Base-by-base conservation (phyloP, 2,329 filamentous ascomycete species). In the Colletotrichum echinochloae region DNA sequence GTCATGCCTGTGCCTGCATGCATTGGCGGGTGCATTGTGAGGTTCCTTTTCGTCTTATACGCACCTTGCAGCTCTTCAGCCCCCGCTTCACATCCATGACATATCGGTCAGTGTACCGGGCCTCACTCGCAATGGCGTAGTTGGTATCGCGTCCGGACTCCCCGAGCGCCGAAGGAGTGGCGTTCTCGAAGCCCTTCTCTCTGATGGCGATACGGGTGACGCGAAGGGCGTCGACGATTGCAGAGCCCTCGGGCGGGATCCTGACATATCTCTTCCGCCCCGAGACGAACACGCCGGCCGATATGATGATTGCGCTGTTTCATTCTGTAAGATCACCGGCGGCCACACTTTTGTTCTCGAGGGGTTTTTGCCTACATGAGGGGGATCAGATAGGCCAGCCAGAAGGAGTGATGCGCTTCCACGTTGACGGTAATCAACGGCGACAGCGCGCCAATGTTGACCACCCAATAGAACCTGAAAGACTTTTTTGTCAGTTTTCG, bases 391-490 rank as follows among this genome's bases (percentile, higher is more conserved):
- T 69, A 69, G 1, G 66, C 66, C n/a, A 69, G 62, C 66, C 66
- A 69, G 46, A 69, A 69, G 1, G 66, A 65, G 30, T 69, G 66
- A 5, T 60, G 66, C 3, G 66, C 66, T 18, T 69, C 66, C 5
- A 69, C 55, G 12, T 65, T 69, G 3, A 69, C 66, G 3, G 66
- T 69, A 12, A 69, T 69, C 39, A 69, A 30, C 18, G 66, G 66
- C 11, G 88, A 92, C 11, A 94, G 83, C 2, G 90, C 88, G 18
- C 91, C 92, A n/a, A 94, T 75, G 20, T 69, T 69, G 26, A 69
- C 66, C 1, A 69, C 66, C 78, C 86, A 85, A 80, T 93, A 93
- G 82, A 93, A 93, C 77, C 92, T 87, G 1, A 1, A 20, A 3
- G 14, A 26, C 5, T 1, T 39, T 23, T 1, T 39, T 23, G 23